Evolutionary conservation across 768 basidiomycete genomes (phyloP).

Genomic region (Piloderma croceum): DNA sequence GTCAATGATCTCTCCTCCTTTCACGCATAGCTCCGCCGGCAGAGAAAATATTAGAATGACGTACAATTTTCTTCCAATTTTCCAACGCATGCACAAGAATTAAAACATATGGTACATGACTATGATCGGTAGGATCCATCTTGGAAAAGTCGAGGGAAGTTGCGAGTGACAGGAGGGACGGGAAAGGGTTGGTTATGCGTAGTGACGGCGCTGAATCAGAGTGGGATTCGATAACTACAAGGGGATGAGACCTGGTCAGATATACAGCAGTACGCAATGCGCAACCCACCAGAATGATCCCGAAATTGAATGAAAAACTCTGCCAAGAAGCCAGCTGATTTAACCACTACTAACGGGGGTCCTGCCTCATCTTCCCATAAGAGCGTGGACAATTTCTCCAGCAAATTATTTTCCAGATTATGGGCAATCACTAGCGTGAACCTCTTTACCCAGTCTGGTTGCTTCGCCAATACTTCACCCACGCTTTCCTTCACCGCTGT

Average conservation of each 20-base stretch:
- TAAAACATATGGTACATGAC: constrained; percentile 85
- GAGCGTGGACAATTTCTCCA: constrained; percentile 55
- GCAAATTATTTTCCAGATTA: constrained; percentile 56
- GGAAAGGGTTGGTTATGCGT: constrained; percentile 87
- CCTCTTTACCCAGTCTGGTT: constrained; percentile 46
- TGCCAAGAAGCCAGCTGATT: constrained; percentile 86
- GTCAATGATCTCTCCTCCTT: no score
- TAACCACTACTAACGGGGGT: constrained; percentile 70
- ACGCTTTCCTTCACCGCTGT: constrained; percentile 52
- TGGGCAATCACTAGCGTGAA: constrained; percentile 84
- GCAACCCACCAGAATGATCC: constrained; percentile 71
- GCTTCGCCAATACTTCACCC: constrained; percentile 46
- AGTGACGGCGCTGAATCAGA: constrained; percentile 70
- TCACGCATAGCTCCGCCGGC: no score
- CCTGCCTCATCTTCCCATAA: constrained; percentile 61
- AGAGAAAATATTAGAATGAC: constrained; percentile 15
- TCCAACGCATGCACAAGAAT: constrained; percentile 81
- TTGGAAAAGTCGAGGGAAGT: constrained; percentile 62
- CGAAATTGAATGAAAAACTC: constrained; percentile 86
- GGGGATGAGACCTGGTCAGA: not conserved
- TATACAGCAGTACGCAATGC: not conserved
- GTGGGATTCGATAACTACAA: constrained; percentile 81
- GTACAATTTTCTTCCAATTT: constrained; percentile 73
- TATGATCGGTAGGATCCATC: constrained; percentile 87
- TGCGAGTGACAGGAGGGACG: constrained; percentile 69